Conservation (phyloP, 176 grass and related monocot species). For the Hordeum marinum region DNA sequence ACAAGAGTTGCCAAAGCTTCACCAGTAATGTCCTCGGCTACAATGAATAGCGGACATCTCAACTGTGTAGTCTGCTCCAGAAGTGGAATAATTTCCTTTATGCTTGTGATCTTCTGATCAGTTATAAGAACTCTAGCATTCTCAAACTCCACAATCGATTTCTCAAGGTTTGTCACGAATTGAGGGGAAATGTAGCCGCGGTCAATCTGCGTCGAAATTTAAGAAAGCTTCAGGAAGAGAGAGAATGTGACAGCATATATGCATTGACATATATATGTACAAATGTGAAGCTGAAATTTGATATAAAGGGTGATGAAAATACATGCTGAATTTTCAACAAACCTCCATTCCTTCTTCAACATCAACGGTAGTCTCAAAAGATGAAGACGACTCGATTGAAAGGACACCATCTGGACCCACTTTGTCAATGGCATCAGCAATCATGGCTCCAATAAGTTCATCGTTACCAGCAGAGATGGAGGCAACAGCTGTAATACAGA, state of each 20-base stretch:
- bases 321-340: slow-evolving; percentile 8
- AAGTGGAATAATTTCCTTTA: slow-evolving; percentile 74
- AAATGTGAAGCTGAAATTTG: background rate
- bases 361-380: slow-evolving; percentile 88
- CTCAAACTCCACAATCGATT: slow-evolving; percentile 72
- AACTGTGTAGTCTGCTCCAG: slow-evolving; percentile 63
- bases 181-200: slow-evolving; percentile 71
- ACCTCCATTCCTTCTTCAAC: slow-evolving; percentile 99
- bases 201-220: slow-evolving; percentile 50
- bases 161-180: slow-evolving; percentile 73
- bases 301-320: background rate
- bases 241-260: background rate
- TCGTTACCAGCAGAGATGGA: slow-evolving; percentile 90
- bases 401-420: slow-evolving; percentile 85
- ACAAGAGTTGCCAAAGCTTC: slow-evolving; percentile 75
- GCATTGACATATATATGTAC: background rate
- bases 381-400: slow-evolving; percentile 89
- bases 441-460: slow-evolving; percentile 80
- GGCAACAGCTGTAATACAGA: slow-evolving; percentile 58
- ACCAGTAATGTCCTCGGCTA: slow-evolving; percentile 64
- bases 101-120: slow-evolving; percentile 71
- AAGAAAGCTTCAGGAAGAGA: background rate
- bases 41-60: slow-evolving; percentile 59
- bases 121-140: slow-evolving; percentile 71
- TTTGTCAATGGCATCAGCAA: slow-evolving; percentile 94